Base-by-base conservation (phyloP, 768 basidiomycete species). In the Xerocomellus dryophilus region DNA sequence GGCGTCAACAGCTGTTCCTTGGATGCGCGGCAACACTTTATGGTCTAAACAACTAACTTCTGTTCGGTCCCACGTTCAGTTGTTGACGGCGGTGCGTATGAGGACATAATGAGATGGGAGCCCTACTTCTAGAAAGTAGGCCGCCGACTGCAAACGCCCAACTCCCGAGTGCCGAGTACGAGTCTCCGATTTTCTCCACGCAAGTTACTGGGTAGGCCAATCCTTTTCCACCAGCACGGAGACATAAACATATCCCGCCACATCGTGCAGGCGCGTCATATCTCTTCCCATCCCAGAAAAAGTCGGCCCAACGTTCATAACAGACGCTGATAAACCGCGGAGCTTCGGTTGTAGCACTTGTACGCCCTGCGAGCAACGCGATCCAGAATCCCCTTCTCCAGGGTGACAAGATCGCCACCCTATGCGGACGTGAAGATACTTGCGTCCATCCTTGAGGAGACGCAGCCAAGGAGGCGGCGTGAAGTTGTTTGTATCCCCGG, bases 401-500 rank as follows among this genome's bases (percentile, higher is more conserved):
- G 10, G 68, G 67, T 35, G 70, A 65, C 14, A 62, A 63, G 21
- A 40, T 67, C n/a, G 66, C 43, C 7, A 58, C 49, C 14, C 42
- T 70, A 66, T 41, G 35, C 54, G 1, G 63, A 72, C 25, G 61
- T 64, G 10, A 44, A 51, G 17, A 25, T 66, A 7, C 53, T 75
- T 7, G 46, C 62, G 4, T 60, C 64, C n/a, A 51, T 67, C 31
- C 43, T 76, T 17, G 62, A 53, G 20, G 59, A 71, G 67, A 71
- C 7, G 74, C 74, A 14, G 70, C 75, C 23, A 72, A 71, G 51
- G 61, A 59, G 35, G 74, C 73, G 0, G 63, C 1, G 71, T 76
- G 18, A 71, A 71, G 56, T 38, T 76, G 44, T 74, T 76, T 44
- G 72, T 72, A n/a, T 72, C 74, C 12, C 69, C 67, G 18, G 74